Percentiles rank a stretch among this genome's conserved stretches.
Evolutionary conservation across 805 yeast genomes (phyloP).

Genomic region (Yamadazyma scolyti): DNA sequence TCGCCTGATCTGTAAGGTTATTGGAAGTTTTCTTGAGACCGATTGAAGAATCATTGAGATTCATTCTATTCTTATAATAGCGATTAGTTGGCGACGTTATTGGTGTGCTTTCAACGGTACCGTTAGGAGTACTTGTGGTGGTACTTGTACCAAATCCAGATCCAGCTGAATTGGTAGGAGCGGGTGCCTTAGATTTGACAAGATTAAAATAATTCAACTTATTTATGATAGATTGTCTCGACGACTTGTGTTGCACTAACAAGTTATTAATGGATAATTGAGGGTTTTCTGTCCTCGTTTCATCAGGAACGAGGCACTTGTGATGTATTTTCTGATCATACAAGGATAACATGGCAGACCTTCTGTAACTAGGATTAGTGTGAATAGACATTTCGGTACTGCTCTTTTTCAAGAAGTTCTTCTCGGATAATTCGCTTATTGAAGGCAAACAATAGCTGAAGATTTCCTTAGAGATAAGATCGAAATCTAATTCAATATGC

Average conservation of each 20-base stretch:
- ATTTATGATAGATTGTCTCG: conserved; percentile 16
- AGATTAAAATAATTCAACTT: conserved; percentile 8
- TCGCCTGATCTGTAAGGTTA: background rate
- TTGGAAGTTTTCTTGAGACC: conserved; percentile 26
- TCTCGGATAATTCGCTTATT: conserved; percentile 18
- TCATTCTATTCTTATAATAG: conserved; percentile 35
- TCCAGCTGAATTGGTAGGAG: conserved; percentile 5
- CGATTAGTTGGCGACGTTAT: conserved; percentile 6
- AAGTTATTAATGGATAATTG: conserved; percentile 36
- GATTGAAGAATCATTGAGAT: conserved; percentile 36
- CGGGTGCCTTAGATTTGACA: conserved; percentile 1
- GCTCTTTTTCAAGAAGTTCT: conserved; percentile 24
- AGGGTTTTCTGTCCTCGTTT: conserved; percentile 24
- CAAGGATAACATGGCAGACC: conserved; percentile 44
- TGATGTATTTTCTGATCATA: conserved; percentile 35
- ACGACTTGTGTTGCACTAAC: conserved; percentile 35
- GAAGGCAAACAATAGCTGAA: conserved; percentile 21
- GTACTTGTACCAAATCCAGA: conserved; percentile 6
- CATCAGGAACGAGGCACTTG: conserved; percentile 31
- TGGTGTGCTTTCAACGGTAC: conserved; percentile 5
- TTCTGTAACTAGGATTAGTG: conserved; percentile 41
- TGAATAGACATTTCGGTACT: conserved; percentile 36
- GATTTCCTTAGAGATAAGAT: conserved; percentile 3
- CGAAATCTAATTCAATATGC: conserved; percentile 18
- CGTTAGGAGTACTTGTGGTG: no score